Evolutionary conservation across 2,329 filamentous ascomycete species (phyloP).

Genomic region (Colletotrichum tamarilloi): DNA sequence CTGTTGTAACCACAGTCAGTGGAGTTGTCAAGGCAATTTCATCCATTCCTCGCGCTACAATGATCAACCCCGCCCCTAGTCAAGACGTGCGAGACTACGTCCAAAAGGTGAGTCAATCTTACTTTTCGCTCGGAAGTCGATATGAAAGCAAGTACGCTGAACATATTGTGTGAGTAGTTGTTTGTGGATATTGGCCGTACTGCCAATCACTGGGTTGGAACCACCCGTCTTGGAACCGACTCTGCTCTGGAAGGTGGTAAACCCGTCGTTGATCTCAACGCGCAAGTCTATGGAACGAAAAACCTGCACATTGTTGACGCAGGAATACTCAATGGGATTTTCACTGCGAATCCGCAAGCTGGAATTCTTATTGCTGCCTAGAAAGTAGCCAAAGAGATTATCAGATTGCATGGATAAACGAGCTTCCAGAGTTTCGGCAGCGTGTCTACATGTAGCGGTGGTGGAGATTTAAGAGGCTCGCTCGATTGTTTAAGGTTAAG

Average conservation of each 20-base stretch:
- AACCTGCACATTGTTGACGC: slow-evolving; percentile 40
- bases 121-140: too few species aligned
- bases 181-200: background rate
- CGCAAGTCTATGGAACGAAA: slow-evolving; percentile 37
- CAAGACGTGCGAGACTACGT: background rate
- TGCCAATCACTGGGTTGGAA: background rate
- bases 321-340: slow-evolving; percentile 30
- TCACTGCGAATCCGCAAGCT: background rate
- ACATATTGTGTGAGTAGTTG: background rate
- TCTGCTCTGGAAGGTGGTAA: background rate
- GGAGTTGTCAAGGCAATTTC: background rate
- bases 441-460: too few species aligned
- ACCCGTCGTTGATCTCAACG: background rate
- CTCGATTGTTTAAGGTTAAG: too few species aligned
- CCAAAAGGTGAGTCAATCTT: background rate
- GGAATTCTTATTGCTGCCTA: background rate
- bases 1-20: background rate
- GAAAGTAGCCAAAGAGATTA: background rate
- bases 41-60: background rate
- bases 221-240: background rate
- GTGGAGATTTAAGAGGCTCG: background rate
- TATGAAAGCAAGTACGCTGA: too few species aligned
- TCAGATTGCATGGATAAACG: background rate
- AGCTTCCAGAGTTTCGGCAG: background rate
- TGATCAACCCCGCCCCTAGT: background rate